phyloP scores from a whole-genome alignment of 208 protist genomes.

The Spironucleus salmonicida region DNA sequence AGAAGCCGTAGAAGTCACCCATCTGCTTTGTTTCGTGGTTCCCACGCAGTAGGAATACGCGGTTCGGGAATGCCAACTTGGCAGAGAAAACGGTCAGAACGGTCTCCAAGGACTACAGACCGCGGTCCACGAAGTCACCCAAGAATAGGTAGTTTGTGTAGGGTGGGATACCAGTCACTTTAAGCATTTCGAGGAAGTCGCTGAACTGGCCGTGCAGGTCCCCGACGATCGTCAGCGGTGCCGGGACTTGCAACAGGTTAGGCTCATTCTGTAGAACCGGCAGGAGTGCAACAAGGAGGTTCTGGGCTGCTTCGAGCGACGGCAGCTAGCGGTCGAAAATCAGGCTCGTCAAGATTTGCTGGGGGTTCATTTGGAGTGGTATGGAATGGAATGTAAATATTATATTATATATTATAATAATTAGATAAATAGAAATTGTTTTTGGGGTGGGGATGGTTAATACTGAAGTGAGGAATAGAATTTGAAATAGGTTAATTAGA shows the following conservation, averaged over 20 bases:
- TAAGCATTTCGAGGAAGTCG: conserved; percentile 32
- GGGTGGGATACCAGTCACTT: neutral
- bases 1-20: conserved; percentile 14
- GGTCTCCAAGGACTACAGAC: conserved; percentile 32
- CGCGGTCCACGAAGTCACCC: conserved; percentile 43
- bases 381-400: too few relatives aligned
- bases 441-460: too few relatives aligned
- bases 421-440: too few relatives aligned
- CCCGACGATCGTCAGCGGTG: conserved; percentile 18
- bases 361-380: too few relatives aligned
- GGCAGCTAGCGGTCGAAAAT: too few relatives aligned
- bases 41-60: conserved; percentile 23
- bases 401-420: too few relatives aligned
- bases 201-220: conserved; percentile 39
- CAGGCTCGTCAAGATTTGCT: too few relatives aligned
- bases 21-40: conserved; percentile 36
- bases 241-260: neutral
- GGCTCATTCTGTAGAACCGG: conserved; percentile 21
- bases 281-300: too few relatives aligned
- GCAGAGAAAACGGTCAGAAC: conserved; percentile 26
- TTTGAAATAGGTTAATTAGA: too few relatives aligned
- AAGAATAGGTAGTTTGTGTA: conserved; percentile 36
- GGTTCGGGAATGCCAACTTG: conserved; percentile 26
- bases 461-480: too few relatives aligned
- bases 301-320: too few relatives aligned